Percentiles rank a stretch among this genome's conserved stretches.
These are phyloP conservation scores for Fusarium pseudonygamai DNA, from an alignment of 2,329 filamentous ascomycete species.

Conservation along the genomic window DNA sequence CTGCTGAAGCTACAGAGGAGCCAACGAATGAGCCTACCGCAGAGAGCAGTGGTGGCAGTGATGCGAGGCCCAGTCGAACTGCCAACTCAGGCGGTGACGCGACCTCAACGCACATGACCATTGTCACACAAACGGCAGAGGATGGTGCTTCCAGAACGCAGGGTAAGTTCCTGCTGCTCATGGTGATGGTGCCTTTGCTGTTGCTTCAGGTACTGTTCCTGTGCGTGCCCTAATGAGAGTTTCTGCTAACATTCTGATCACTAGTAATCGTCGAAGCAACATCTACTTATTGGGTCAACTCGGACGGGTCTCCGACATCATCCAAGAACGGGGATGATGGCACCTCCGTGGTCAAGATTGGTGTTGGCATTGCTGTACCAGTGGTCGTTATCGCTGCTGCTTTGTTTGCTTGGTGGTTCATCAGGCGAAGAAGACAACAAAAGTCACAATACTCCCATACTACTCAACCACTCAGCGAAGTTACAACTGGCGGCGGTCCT, in stretches of 20 bases:
- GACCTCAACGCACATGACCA: slow-evolving; percentile 39
- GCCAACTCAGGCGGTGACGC: slow-evolving; percentile 22
- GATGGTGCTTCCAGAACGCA: slow-evolving; percentile 36
- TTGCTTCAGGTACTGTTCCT: slow-evolving; percentile 43
- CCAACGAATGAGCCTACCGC: slow-evolving; percentile 20
- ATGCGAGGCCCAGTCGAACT: slow-evolving; percentile 35
- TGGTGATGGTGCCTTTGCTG: slow-evolving; percentile 39
- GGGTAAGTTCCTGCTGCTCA: slow-evolving; percentile 45
- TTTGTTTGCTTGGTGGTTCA: slow-evolving; percentile 26
- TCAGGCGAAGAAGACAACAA: slow-evolving; percentile 23
- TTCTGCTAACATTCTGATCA: background rate
- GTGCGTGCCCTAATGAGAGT: background rate
- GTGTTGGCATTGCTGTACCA: slow-evolving; percentile 31
- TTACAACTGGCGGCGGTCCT: background rate
- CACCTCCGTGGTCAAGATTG: slow-evolving; percentile 31
- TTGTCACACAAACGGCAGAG: slow-evolving; percentile 40
- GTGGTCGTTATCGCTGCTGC: slow-evolving; percentile 15
- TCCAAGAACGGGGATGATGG: slow-evolving; percentile 3
- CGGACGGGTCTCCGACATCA: slow-evolving; percentile 33
- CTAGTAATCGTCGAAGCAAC: slow-evolving; percentile 41
- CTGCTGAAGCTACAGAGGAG: slow-evolving; percentile 34
- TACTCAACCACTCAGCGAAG: slow-evolving; percentile 24
- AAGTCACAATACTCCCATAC: background rate
- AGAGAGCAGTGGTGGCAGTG: background rate
- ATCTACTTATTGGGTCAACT: slow-evolving; percentile 35